Conservation (phyloP, 2,329 filamentous ascomycete species). For the Pseudogymnoascus pannorum region DNA sequence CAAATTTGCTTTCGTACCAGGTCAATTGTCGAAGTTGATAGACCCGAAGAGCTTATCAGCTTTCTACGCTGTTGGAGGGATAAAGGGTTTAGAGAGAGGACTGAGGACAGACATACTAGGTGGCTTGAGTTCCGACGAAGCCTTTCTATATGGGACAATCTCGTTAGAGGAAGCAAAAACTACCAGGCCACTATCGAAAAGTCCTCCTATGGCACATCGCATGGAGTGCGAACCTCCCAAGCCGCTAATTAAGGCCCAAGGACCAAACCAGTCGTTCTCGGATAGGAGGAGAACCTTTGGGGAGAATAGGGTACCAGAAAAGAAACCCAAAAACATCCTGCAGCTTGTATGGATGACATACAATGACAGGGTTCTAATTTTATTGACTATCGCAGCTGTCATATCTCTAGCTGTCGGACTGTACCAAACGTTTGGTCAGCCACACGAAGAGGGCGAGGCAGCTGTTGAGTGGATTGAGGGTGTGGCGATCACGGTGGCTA, state of each 20-base stretch:
- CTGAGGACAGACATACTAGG: slow-evolving; percentile 55
- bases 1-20: slow-evolving; percentile 63
- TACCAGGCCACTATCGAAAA: slow-evolving; percentile 10
- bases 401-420: slow-evolving; percentile 63
- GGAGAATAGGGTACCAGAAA: slow-evolving; percentile 54
- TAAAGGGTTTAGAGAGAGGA: slow-evolving; percentile 65
- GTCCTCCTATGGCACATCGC: slow-evolving; percentile 30
- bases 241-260: slow-evolving; percentile 53
- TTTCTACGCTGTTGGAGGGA: slow-evolving; percentile 64
- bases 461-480: slow-evolving; percentile 60
- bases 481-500: slow-evolving; percentile 58
- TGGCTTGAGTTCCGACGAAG: slow-evolving; percentile 66
- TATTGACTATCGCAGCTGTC: slow-evolving; percentile 60
- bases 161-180: slow-evolving; percentile 50
- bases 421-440: slow-evolving; percentile 53
- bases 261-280: slow-evolving; percentile 53
- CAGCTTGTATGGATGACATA: slow-evolving; percentile 61
- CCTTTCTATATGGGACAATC: slow-evolving; percentile 49
- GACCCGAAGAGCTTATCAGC: slow-evolving; percentile 69
- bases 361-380: slow-evolving; percentile 66
- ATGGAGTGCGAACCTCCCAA: slow-evolving; percentile 60
- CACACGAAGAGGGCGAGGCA: slow-evolving; percentile 34
- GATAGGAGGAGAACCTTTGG: slow-evolving; percentile 55
- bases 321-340: slow-evolving; percentile 54
- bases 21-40: slow-evolving; percentile 63